A percentile compares a stretch with the other conserved stretches of the same genome.
Evolutionary conservation across 164 flowering plant species (phyloP).

Genomic region (Stephania yunnanensis): DNA sequence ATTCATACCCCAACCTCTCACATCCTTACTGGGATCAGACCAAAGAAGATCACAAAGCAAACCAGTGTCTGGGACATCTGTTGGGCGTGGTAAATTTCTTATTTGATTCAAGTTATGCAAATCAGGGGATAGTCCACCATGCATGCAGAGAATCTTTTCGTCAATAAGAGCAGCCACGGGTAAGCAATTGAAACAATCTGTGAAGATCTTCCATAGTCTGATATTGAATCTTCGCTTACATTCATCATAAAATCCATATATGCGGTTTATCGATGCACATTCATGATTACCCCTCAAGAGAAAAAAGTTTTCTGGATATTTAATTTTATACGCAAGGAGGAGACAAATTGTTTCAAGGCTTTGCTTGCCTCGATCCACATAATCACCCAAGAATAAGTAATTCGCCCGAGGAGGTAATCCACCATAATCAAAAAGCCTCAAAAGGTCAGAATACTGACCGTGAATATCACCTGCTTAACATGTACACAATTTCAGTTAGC

Average conservation of each 20-base stretch:
- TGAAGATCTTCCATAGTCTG: slow-evolving; percentile 47
- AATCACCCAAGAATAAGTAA: slow-evolving; percentile 45
- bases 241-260: slow-evolving; percentile 60
- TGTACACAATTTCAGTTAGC: neutral
- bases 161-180: slow-evolving; percentile 56
- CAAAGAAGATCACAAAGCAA: slow-evolving; percentile 57
- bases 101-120: slow-evolving; percentile 43
- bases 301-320: slow-evolving; percentile 50
- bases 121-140: slow-evolving; percentile 59
- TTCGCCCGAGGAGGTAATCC: slow-evolving; percentile 45
- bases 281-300: slow-evolving; percentile 59
- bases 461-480: slow-evolving; percentile 38
- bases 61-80: slow-evolving; percentile 57
- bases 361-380: slow-evolving; percentile 60
- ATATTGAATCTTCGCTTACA: slow-evolving; percentile 55
- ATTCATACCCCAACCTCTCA: slow-evolving; percentile 60
- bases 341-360: slow-evolving; percentile 58
- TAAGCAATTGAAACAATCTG: slow-evolving; percentile 53
- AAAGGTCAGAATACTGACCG: slow-evolving; percentile 57
- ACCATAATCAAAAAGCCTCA: slow-evolving; percentile 48
- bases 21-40: slow-evolving; percentile 58
- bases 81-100: slow-evolving; percentile 42
- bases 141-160: slow-evolving; percentile 56
- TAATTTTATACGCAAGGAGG: slow-evolving; percentile 53
- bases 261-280: slow-evolving; percentile 55